Evolutionary conservation across 2,329 filamentous ascomycete species (phyloP), one percentile per base, ranked within the genome.

Genomic region (Graphiopsis chlorocephala): DNA sequence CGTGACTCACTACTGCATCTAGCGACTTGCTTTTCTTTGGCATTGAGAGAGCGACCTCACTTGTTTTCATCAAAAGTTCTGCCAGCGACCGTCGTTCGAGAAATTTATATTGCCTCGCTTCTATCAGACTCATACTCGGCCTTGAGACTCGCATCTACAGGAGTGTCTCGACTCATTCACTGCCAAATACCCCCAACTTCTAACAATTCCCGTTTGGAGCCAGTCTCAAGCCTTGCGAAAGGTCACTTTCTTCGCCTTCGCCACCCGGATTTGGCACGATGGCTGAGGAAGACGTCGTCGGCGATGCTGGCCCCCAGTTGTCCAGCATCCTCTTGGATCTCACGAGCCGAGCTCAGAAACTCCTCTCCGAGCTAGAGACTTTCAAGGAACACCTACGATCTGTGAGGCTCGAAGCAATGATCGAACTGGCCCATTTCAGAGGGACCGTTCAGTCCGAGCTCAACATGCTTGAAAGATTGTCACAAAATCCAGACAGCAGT

Each of bases 311-410:
- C 8, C 55, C 63, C n/a, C 23, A 59, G 23, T 17, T 63, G n/a
- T 60, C 64, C 15, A 31, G 48, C 48, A 61, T 68, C 4, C 50
- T 74, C 11, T 61, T 67, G 23, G 71, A 73, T 31, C 73, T 81
- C 0, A 73, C 78, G n/a, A 55, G 69, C 7, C 73, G 80, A 61
- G 79, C 78, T 53, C 73, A 76, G 55, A 68, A 64, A 1, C 67
- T 82, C 1, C 71, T 79, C 8, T 66, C 73, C 17, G 81, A 83
- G 64, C 74, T 82, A 2, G 77, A 81, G 48, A 67, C 70, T 1
- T 81, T 81, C 56, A 72, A 78, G 5, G 66, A 73, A 11, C 69
- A 75, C 61, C 67, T 78, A 14, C 71, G 71, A 28, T 69, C 70
- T 11, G 75, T 76, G 59, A 72, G 75, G 28, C 73, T 78, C 48